phyloP scores from a whole-genome alignment of 73 alveolate species.

The Paramecium pentaurelia region DNA sequence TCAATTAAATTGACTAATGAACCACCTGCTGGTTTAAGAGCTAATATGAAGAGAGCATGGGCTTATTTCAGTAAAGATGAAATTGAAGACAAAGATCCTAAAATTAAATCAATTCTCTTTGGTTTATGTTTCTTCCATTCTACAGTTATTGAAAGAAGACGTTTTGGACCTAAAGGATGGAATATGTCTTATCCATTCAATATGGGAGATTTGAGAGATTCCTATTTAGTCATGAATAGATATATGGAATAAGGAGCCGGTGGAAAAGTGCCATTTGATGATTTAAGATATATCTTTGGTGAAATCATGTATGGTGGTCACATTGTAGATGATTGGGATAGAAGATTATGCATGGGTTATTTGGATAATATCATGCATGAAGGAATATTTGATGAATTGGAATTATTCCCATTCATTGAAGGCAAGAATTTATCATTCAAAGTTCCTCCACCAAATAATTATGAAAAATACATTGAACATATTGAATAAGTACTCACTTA shows the following conservation, averaged over 20 bases:
- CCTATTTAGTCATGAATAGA: slow-evolving; percentile 95
- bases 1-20: slow-evolving; percentile 99
- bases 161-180: slow-evolving; percentile 99
- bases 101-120: slow-evolving; percentile 98
- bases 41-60: slow-evolving; percentile 99
- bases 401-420: slow-evolving; percentile 99
- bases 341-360: slow-evolving; percentile 96
- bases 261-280: slow-evolving; percentile 98
- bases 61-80: slow-evolving; percentile 98
- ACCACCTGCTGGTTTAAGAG: slow-evolving; percentile 99
- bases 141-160: slow-evolving; percentile 98
- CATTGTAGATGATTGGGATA: slow-evolving; percentile 99
- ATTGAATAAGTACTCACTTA: slow-evolving; percentile 94
- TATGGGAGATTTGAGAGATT: slow-evolving; percentile 99
- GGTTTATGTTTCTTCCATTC: slow-evolving; percentile 99
- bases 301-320: slow-evolving; percentile 99
- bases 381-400: slow-evolving; percentile 98
- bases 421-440: slow-evolving; percentile 93
- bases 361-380: slow-evolving; percentile 97
- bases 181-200: slow-evolving; percentile 99
- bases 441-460: slow-evolving; percentile 88
- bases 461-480: slow-evolving; percentile 94
- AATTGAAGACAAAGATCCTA: slow-evolving; percentile 98
- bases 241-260: slow-evolving; percentile 94
- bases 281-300: slow-evolving; percentile 98